These are phyloP conservation scores for Bidens hawaiensis DNA, from an alignment of 140 eudicot species.

Conservation along the genomic window DNA sequence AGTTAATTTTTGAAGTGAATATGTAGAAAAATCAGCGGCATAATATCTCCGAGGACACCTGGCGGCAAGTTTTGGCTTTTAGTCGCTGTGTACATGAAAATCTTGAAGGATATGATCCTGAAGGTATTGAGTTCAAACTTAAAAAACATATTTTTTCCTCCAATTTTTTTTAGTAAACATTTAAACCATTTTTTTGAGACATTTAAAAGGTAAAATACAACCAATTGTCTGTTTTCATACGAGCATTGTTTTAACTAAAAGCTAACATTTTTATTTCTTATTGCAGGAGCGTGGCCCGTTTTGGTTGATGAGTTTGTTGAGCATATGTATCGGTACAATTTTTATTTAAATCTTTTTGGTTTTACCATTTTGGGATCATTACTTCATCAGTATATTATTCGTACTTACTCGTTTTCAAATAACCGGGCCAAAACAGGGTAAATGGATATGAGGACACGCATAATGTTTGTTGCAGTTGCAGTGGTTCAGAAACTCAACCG, in stretches of 20 bases:
- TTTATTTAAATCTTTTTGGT: not conserved
- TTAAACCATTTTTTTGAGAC: too few relatives aligned
- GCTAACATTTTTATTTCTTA: not conserved
- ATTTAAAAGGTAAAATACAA: too few relatives aligned
- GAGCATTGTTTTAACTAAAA: slow-evolving; percentile 18
- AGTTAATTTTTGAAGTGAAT: slow-evolving; percentile 10
- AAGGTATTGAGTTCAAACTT: slow-evolving; percentile 67
- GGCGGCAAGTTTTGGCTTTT: slow-evolving; percentile 94
- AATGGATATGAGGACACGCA: slow-evolving; percentile 44
- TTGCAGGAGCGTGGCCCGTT: slow-evolving; percentile 97
- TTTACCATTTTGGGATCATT: not conserved
- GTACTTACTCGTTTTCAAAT: not conserved
- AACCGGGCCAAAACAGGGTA: slow-evolving; percentile 38
- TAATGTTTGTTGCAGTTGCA: slow-evolving; percentile 44
- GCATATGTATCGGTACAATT: slow-evolving; percentile 81
- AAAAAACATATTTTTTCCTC: too few relatives aligned
- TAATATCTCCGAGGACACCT: slow-evolving; percentile 96
- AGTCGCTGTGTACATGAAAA: slow-evolving; percentile 98
- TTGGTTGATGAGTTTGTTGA: slow-evolving; percentile 92
- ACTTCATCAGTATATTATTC: not conserved
- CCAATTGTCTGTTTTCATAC: too few relatives aligned
- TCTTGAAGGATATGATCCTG: slow-evolving; percentile 96
- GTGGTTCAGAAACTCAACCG: slow-evolving; percentile 41
- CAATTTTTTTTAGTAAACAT: too few relatives aligned
- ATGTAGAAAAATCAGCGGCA: slow-evolving; percentile 77